phyloP scores from a whole-genome alignment of 129 eudicot genomes.

The Tagetes patula region DNA sequence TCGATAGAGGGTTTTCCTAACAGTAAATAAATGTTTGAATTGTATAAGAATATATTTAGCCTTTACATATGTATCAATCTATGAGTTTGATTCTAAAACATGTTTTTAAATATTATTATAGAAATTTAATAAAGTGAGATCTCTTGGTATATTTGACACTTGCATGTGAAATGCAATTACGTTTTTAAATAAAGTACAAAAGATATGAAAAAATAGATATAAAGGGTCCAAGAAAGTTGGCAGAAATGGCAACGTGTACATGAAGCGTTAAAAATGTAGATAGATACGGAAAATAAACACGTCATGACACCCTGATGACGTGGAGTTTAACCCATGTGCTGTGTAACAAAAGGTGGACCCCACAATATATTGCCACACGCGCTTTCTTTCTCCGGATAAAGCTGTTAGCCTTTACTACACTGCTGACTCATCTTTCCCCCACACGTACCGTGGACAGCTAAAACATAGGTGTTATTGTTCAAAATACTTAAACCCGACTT shows the following conservation, averaged over 20 bases:
- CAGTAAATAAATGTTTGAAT: too few species aligned
- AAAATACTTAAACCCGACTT: too few species aligned
- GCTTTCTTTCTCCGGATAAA: neutral
- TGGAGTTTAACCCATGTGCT: neutral
- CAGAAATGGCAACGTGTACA: neutral
- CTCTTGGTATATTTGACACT: neutral
- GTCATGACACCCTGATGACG: neutral
- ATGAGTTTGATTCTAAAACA: too few species aligned
- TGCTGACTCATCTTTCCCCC: too few species aligned
- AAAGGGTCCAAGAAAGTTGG: neutral
- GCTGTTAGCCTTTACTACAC: neutral
- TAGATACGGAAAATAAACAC: neutral
- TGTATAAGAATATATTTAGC: too few species aligned
- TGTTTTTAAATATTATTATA: too few species aligned
- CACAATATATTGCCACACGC: neutral
- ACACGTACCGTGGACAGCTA: too few species aligned
- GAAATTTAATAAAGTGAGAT: too few species aligned
- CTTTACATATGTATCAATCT: too few species aligned
- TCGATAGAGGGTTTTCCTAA: too few species aligned
- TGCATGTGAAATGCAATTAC: neutral
- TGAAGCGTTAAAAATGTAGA: neutral
- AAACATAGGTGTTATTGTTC: too few species aligned
- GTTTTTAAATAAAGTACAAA: neutral
- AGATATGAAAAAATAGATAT: neutral
- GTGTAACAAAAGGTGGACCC: neutral